Percentiles rank a stretch among this genome's conserved stretches.
phyloP scores from a whole-genome alignment of 441 rosid species.

The Syzygium malaccense region DNA sequence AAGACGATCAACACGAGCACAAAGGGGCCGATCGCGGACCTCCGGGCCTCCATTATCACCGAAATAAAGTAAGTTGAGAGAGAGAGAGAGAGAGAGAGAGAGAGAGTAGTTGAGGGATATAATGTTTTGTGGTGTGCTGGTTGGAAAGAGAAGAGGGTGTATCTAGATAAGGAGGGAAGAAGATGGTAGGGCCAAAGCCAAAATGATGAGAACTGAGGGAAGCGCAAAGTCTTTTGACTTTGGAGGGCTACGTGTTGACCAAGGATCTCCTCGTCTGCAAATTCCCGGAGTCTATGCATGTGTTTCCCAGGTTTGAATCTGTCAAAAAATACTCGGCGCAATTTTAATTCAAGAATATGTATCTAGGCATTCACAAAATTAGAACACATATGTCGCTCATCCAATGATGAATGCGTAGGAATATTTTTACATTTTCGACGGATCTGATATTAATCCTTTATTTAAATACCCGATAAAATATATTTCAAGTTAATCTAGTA shows the following conservation, averaged over 20 bases:
- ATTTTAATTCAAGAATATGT: background rate
- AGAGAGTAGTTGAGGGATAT: background rate
- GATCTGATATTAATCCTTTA: background rate
- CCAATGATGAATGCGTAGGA: no score
- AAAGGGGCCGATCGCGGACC: background rate
- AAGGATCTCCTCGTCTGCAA: background rate
- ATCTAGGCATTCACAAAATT: background rate
- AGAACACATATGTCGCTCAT: no score
- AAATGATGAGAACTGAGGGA: background rate
- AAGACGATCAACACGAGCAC: slow-evolving; percentile 13
- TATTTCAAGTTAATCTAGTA: background rate
- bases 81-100: background rate
- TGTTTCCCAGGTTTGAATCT: background rate
- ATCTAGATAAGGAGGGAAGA: background rate
- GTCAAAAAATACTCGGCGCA: background rate
- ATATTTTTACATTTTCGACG: no score
- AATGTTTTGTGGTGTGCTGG: background rate
- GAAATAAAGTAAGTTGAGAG: background rate
- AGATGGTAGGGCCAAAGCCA: background rate
- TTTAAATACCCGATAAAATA: background rate
- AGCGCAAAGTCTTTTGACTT: background rate
- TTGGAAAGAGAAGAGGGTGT: background rate
- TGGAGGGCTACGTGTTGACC: slow-evolving; percentile 22
- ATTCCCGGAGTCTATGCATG: background rate
- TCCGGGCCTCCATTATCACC: slow-evolving; percentile 10